phyloP scores from a whole-genome alignment of 345 rosid genomes.

The Brassica juncea region DNA sequence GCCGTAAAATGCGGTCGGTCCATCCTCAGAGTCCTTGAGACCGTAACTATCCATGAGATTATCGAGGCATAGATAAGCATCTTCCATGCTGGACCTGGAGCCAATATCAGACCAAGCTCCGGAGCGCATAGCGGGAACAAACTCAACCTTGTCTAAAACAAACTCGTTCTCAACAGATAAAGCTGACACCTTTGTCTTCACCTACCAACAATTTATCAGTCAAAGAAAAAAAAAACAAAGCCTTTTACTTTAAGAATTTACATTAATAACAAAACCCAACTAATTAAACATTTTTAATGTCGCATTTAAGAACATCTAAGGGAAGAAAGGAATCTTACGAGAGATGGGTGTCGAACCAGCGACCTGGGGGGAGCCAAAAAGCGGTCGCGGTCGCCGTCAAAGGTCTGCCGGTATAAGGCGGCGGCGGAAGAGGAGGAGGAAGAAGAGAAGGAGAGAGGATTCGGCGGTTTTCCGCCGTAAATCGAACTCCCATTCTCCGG shows the following conservation, averaged over 20 bases:
- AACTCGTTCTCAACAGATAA: conserved; percentile 47
- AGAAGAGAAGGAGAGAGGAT: conserved; percentile 55
- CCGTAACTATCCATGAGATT: conserved; percentile 57
- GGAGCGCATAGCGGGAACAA: conserved; percentile 68
- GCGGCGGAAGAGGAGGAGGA: conserved; percentile 49
- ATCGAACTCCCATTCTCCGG: conserved; percentile 58
- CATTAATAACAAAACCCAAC: background rate
- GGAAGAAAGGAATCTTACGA: conserved; percentile 48
- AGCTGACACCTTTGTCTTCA: conserved; percentile 53
- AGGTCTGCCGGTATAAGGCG: conserved; percentile 35
- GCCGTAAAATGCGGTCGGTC: conserved; percentile 88
- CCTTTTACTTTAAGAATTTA: background rate
- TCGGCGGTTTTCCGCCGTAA: conserved; percentile 67
- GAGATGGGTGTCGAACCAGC: conserved; percentile 71
- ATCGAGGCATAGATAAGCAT: conserved; percentile 67
- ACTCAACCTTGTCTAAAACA: conserved; percentile 46
- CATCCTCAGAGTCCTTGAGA: conserved; percentile 41
- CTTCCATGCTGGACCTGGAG: conserved; percentile 76
- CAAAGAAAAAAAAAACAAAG: conserved; percentile 14
- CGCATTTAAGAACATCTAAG: conserved; percentile 3
- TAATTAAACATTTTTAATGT: background rate
- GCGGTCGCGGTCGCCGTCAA: conserved; percentile 32
- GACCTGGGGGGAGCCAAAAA: conserved; percentile 54
- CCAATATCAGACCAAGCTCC: conserved; percentile 88
- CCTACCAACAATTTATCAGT: conserved; percentile 48